Base-by-base conservation (phyloP, 805 yeast genomes). In the Schwanniomyces vanrijiae region DNA sequence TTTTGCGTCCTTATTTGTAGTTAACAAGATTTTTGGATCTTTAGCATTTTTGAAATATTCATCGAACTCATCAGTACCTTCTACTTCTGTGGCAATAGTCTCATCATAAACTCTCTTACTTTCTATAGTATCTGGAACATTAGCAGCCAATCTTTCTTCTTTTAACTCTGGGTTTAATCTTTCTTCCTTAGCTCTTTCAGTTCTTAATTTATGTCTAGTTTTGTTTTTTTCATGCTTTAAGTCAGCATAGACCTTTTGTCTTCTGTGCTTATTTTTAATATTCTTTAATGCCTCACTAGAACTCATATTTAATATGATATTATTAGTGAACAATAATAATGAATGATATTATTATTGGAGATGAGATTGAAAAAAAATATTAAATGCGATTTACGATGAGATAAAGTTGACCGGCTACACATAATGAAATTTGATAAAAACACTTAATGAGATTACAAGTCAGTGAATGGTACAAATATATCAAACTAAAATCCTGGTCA, bases 161-260 rank as follows among this genome's bases (percentile, higher is more conserved):
- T 81, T 87, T 48, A 89, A 68, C 54, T 85, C 90, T 1, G 97
- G 97, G 59, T 91, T 86, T 24, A 78, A 81, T 46, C 85, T 73
- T 66, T 94, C 98, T 53, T 86, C 92, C 59, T 85, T 86, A n/a
- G 95, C 94, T 61, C 97, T 79, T 39, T 83, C 81, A n/a, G 80
- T 78, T 54, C 98, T 79, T 62, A 77, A 75, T 61, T 82, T 83
- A 63, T 90, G 97, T 58, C 89, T 82, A 44, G 80, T 80, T 60
- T 88, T 88, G 58, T 85, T 84, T 64, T 82, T 78, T 51, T 87
- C 86, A 60, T 87, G 86, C 66, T 85, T 87, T 44, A 88, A 61
- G 47, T 83, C 81, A 8, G 90, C 86, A 66, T 80, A 87, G 33
- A 89, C 73, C 67, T 87, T 81, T 64, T 88, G 94, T 54, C 97